These are phyloP conservation scores for Colletotrichum tabaci DNA, from an alignment of 2,329 filamentous ascomycete species.

Conservation along the genomic window DNA sequence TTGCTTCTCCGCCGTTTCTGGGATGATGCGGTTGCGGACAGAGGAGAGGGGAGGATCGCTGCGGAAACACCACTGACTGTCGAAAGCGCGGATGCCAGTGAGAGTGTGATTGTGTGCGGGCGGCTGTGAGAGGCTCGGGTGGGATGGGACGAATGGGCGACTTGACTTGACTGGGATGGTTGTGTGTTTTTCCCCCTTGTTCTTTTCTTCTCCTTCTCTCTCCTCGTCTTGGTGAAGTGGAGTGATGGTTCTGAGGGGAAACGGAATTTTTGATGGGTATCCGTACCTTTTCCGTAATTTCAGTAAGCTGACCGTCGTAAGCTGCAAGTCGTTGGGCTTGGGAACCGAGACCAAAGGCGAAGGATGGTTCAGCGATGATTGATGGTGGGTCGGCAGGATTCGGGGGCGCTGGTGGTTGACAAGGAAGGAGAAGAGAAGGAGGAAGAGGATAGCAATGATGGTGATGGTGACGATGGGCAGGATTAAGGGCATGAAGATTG, in stretches of 20 bases:
- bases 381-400: no score
- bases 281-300: neutral
- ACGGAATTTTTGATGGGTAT: neutral
- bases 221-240: neutral
- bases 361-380: no score
- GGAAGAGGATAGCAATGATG: no score
- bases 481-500: no score
- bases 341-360: no score
- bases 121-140: neutral
- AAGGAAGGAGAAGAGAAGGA: no score
- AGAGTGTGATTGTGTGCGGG: neutral
- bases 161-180: neutral
- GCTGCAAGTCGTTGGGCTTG: neutral
- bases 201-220: neutral
- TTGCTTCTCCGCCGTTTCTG: constrained; percentile 23
- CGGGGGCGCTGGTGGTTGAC: no score
- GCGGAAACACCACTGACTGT: neutral
- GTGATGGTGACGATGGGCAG: no score
- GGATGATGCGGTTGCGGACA: constrained; percentile 27
- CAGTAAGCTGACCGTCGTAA: neutral
- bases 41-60: no score
- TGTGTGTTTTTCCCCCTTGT: neutral
- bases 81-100: neutral
- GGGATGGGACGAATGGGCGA: neutral
- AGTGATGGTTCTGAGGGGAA: neutral